Evolutionary conservation across 2,329 filamentous ascomycete species (phyloP).

Genomic region (Trichophyton equinum): DNA sequence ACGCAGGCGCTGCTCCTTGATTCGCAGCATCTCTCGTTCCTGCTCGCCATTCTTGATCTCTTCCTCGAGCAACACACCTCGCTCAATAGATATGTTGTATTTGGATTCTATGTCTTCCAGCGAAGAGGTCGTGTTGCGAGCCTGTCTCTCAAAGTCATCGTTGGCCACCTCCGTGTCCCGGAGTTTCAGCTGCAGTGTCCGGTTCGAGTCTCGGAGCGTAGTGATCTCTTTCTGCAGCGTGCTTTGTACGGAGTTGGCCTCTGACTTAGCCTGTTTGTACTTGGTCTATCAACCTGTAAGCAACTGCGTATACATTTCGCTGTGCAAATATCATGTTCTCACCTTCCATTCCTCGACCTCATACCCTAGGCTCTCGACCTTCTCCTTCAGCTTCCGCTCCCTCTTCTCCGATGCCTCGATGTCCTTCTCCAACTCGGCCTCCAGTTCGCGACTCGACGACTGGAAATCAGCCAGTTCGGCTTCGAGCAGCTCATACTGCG

Average conservation of each 20-base stretch:
- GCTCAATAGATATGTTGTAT: conserved; percentile 87
- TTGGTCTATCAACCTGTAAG: conserved; percentile 51
- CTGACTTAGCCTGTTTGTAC: conserved; percentile 86
- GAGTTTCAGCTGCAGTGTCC: conserved; percentile 67
- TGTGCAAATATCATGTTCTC: conserved; percentile 12
- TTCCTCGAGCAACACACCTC: conserved; percentile 85
- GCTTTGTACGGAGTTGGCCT: conserved; percentile 74
- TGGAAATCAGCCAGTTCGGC: conserved; percentile 88
- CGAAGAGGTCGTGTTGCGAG: conserved; percentile 87
- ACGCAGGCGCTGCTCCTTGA: conserved; percentile 77
- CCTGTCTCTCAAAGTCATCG: conserved; percentile 95
- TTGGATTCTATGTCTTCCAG: conserved; percentile 95
- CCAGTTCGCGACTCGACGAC: conserved; percentile 82
- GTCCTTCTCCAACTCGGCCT: conserved; percentile 90
- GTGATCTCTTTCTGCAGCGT: conserved; percentile 92
- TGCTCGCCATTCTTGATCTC: conserved; percentile 85
- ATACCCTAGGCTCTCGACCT: conserved; percentile 69
- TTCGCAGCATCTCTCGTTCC: conserved; percentile 76
- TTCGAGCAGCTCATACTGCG: conserved; percentile 87
- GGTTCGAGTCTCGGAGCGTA: conserved; percentile 68
- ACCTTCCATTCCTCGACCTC: conserved; percentile 99
- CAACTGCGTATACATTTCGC: neutral
- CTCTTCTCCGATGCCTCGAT: conserved; percentile 90
- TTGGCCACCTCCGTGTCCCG: conserved; percentile 96
- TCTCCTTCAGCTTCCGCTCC: conserved; percentile 73